These are phyloP conservation scores for Xylaria scruposa DNA, from an alignment of 495 filamentous ascomycete species.

Conservation along the genomic window DNA sequence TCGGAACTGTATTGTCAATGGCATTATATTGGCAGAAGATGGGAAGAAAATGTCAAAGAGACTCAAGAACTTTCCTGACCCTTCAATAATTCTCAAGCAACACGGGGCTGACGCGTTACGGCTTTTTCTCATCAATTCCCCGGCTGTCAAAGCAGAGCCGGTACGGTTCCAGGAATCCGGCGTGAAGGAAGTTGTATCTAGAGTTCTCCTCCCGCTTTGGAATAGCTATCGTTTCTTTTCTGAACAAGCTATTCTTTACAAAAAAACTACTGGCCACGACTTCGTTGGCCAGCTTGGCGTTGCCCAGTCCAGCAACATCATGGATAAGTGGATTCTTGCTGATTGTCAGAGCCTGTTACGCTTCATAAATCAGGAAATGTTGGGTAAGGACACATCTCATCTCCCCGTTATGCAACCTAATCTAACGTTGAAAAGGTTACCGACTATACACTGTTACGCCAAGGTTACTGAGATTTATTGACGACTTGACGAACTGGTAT, in stretches of 20 bases:
- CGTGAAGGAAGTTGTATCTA: constrained; percentile 94
- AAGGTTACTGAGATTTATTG: constrained; percentile 83
- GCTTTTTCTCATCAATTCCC: constrained; percentile 96
- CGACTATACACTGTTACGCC: constrained; percentile 95
- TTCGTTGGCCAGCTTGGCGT: too few relatives aligned
- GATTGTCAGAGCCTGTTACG: constrained; percentile 90
- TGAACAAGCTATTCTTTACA: constrained; percentile 89
- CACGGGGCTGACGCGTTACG: constrained; percentile 79
- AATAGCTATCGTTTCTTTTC: constrained; percentile 98
- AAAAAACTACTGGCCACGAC: constrained; percentile 60
- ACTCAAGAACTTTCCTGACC: constrained; percentile 97
- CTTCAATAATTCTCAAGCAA: constrained; percentile 79
- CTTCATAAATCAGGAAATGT: constrained; percentile 97
- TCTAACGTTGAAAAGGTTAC: constrained; percentile 54
- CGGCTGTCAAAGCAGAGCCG: constrained; percentile 91
- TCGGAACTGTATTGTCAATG: constrained; percentile 72
- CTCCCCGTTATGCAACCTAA: too few relatives aligned
- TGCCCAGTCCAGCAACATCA: constrained; percentile 66
- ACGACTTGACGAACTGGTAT: constrained; percentile 99
- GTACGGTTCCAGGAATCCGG: constrained; percentile 90
- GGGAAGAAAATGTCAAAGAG: constrained; percentile 99
- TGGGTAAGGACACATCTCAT: constrained; percentile 25
- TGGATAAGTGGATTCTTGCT: constrained; percentile 97
- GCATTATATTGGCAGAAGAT: constrained; percentile 93
- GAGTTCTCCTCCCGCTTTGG: constrained; percentile 93